Percentiles rank a stretch among this genome's conserved stretches.
Conservation (phyloP, 371 early-diverging fungal species). For the Actinomortierella ambigua region DNA sequence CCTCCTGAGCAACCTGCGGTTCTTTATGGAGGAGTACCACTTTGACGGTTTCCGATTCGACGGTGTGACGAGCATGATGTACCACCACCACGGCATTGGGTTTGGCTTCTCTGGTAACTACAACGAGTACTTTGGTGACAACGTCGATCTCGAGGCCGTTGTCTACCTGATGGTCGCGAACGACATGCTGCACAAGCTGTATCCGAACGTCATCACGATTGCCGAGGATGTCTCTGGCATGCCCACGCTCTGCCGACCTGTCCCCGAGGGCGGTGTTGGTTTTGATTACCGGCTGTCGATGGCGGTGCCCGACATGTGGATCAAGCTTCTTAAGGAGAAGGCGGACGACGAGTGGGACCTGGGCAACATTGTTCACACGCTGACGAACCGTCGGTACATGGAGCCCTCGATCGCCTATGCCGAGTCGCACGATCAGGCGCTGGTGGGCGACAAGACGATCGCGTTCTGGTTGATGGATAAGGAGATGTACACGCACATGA, state of each 20-base stretch:
- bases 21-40: slow-evolving; percentile 86
- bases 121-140: slow-evolving; percentile 89
- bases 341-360: slow-evolving; percentile 96
- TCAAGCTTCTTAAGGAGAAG: slow-evolving; percentile 91
- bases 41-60: slow-evolving; percentile 99
- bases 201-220: slow-evolving; percentile 84
- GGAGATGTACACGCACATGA: slow-evolving; percentile 97
- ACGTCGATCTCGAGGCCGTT: slow-evolving; percentile 86
- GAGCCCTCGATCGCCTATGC: slow-evolving; percentile 93
- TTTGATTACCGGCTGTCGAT: slow-evolving; percentile 97
- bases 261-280: slow-evolving; percentile 92
- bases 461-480: slow-evolving; percentile 99
- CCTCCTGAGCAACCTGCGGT: slow-evolving; percentile 91
- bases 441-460: slow-evolving; percentile 96
- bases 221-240: slow-evolving; percentile 99
- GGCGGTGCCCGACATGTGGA: slow-evolving; percentile 99
- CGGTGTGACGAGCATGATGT: slow-evolving; percentile 96
- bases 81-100: slow-evolving; percentile 93
- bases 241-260: slow-evolving; percentile 94
- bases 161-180: slow-evolving; percentile 92
- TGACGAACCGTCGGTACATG: slow-evolving; percentile 87
- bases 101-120: slow-evolving; percentile 94
- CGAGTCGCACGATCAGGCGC: slow-evolving; percentile 96
- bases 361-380: slow-evolving; percentile 81
- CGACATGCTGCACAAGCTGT: slow-evolving; percentile 78